phyloP scores from a whole-genome alignment of 1,139 yeast species.

The Pneumocystis sp. region DNA sequence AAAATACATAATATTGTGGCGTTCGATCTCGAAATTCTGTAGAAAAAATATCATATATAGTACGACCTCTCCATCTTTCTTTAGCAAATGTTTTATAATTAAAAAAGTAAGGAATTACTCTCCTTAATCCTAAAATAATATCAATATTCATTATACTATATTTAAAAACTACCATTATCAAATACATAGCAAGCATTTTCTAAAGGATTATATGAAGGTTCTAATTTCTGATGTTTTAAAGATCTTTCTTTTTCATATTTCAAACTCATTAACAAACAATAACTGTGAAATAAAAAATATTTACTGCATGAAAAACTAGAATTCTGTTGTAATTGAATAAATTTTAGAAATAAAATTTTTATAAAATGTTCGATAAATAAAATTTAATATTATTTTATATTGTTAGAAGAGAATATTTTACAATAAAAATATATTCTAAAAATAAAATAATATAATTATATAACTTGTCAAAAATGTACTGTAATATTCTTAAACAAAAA shows the following conservation, averaged over 20 bases:
- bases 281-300: background rate
- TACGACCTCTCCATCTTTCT: slow-evolving; percentile 74
- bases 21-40: slow-evolving; percentile 75
- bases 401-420: no score
- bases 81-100: slow-evolving; percentile 87
- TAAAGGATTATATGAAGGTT: background rate
- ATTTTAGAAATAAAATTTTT: background rate
- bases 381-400: background rate
- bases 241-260: background rate
- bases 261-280: background rate
- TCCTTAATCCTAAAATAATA: slow-evolving; percentile 30
- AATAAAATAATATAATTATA: background rate
- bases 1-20: slow-evolving; percentile 41
- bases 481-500: background rate
- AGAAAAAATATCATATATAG: slow-evolving; percentile 61
- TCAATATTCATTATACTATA: background rate
- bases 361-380: background rate
- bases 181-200: background rate
- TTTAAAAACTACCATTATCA: background rate
- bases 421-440: background rate
- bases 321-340: background rate
- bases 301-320: background rate
- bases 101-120: slow-evolving; percentile 71
- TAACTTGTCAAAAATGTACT: background rate
- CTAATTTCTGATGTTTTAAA: background rate